Evolutionary conservation across 1,284 basidiomycete species (phyloP), one percentile per base, ranked within the genome.

Genomic region (Papiliotrema laurentii): DNA sequence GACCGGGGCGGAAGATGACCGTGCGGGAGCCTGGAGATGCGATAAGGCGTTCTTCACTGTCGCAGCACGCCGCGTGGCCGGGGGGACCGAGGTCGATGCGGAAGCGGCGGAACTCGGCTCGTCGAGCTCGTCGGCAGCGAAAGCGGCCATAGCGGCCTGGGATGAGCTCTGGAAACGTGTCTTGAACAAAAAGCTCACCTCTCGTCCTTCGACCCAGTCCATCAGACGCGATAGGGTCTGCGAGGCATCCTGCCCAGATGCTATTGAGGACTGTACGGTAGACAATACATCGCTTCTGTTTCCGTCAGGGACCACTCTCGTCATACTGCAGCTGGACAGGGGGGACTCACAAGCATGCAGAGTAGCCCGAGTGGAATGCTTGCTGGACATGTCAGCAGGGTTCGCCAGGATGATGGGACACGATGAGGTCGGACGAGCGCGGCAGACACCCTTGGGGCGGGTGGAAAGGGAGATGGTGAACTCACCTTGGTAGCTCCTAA

Each of bases 151-250:
- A 2, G 69, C 68, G 19, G 64, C 56, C 68, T 70, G 49, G 1
- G 50, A 25, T 16, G 11, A 30, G 31, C 24, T 26, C 27, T 6
- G 13, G 2, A 35, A 21, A 46, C 18, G 25, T 21, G 22, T 6
- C 19, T 22, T 14, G 35, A 37, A 9, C 14, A 14, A 11, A 7
- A 14, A 38, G 54, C 66, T 31, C 30, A 73, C 72, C 60, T 74
- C 68, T 42, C 74, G 52, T 2, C 73, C 73, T 51, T 75, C 74
- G 11, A 68, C 66, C 74, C 74, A 75, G 46, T 75, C 74, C 72
- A 75, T 74, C 37, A 74, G 54, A 10, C 74, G 51, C 2, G 64
- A 68, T 34, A 75, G 59, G 2, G 71, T 66, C 39, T 64, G 66
- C 18, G 59, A 61, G 10, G 70, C 65, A 52, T 71, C 63, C 47